Conservation (phyloP, 768 basidiomycete genomes). For the Cantharellus cinnabarinus region DNA sequence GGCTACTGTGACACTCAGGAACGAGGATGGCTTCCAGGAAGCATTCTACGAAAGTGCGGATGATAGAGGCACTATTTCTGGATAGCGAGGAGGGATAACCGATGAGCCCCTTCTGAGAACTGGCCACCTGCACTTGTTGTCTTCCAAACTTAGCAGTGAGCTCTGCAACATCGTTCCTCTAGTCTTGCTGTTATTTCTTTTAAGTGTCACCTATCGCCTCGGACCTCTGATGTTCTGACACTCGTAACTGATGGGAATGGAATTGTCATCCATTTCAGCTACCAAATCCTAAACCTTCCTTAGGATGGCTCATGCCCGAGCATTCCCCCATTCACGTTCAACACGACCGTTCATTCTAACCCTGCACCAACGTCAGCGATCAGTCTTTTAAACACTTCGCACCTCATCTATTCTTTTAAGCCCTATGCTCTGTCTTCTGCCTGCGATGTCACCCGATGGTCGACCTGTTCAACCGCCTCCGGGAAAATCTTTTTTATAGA, state of each 20-base stretch:
- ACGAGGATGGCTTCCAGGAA: background rate
- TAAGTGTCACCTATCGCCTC: background rate
- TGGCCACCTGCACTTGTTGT: background rate
- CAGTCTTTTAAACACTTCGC: background rate
- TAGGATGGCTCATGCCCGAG: background rate
- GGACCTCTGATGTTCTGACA: background rate
- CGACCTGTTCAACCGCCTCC: background rate
- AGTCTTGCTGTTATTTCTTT: background rate
- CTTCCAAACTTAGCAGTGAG: background rate
- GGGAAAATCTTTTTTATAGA: background rate
- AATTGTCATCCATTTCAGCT: background rate
- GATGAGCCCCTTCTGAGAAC: background rate
- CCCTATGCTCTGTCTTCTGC: background rate
- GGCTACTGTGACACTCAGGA: background rate
- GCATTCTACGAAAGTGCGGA: background rate
- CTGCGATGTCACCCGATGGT: background rate
- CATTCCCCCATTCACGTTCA: background rate
- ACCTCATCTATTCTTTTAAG: background rate
- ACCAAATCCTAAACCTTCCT: background rate
- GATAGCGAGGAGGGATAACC: background rate
- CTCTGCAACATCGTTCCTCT: background rate
- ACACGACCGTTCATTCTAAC: background rate
- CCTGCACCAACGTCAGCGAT: background rate
- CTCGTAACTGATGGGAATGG: background rate
- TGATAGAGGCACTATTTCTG: background rate